Evolutionary conservation across 164 flowering plant genomes (phyloP).

Genomic region (Aristolochia californica): DNA sequence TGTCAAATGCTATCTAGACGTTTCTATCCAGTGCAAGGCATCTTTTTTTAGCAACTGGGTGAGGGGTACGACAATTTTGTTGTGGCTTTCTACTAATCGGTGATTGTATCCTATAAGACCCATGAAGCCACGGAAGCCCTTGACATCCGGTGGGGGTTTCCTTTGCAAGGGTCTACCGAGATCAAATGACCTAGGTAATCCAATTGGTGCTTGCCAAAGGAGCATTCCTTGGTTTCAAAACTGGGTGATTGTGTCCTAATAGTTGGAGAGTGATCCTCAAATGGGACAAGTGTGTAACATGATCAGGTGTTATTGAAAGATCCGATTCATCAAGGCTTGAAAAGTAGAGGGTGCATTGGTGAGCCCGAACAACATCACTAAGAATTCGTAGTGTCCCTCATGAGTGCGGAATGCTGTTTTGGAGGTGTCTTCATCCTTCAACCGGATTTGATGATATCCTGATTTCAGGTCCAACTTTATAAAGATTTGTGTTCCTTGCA

Average conservation of each 20-base stretch:
- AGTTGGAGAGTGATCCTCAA: neutral
- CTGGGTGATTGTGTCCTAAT: neutral
- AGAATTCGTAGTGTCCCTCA: neutral
- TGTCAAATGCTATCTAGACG: neutral
- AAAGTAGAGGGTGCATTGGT: neutral
- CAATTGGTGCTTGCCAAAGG: neutral
- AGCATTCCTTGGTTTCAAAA: neutral
- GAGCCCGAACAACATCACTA: neutral
- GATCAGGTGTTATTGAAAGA: neutral
- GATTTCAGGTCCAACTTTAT: neutral
- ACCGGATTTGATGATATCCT: neutral
- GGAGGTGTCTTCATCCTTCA: neutral
- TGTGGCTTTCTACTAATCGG: neutral
- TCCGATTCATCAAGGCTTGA: neutral
- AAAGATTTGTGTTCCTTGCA: neutral
- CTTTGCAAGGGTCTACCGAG: neutral
- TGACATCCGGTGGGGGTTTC: neutral
- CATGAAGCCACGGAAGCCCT: neutral
- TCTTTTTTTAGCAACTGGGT: neutral
- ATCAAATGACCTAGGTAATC: neutral
- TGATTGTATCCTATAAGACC: neutral
- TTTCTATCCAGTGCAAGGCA: neutral
- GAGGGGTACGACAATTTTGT: neutral
- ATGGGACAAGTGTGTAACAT: neutral
- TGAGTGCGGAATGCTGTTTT: neutral